Evolutionary conservation across 176 grass and related monocot genomes (phyloP).

Genomic region (Phoenix roebelenii): DNA sequence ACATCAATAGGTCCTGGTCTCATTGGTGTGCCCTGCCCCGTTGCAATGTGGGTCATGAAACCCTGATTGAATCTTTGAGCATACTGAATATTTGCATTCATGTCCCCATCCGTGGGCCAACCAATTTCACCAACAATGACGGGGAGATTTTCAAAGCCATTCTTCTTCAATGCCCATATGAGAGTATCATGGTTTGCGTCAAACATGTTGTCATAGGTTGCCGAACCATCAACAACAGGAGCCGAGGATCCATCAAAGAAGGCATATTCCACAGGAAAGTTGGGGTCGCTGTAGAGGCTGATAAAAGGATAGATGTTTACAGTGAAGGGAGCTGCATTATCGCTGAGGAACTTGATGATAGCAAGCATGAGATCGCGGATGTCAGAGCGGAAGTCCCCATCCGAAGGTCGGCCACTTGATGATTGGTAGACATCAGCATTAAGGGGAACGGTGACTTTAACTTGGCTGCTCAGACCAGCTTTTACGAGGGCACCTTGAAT

Average conservation of each 20-base stretch:
- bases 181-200: slow-evolving; percentile 92
- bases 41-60: slow-evolving; percentile 68
- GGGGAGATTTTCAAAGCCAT: slow-evolving; percentile 63
- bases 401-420: slow-evolving; percentile 48
- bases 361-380: slow-evolving; percentile 77
- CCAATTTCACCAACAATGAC: slow-evolving; percentile 84
- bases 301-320: slow-evolving; percentile 99
- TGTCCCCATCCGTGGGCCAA: slow-evolving; percentile 86
- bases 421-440: slow-evolving; percentile 88
- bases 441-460: slow-evolving; percentile 71
- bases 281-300: slow-evolving; percentile 70
- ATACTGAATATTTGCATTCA: slow-evolving; percentile 62
- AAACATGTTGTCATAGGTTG: slow-evolving; percentile 87
- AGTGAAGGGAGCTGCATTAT: slow-evolving; percentile 66
- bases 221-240: slow-evolving; percentile 56
- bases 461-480: slow-evolving; percentile 56
- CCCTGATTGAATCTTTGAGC: slow-evolving; percentile 90
- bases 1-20: slow-evolving; percentile 60
- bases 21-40: slow-evolving; percentile 64
- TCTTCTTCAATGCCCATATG: slow-evolving; percentile 86
- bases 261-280: slow-evolving; percentile 90
- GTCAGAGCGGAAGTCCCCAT: slow-evolving; percentile 82
- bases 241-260: slow-evolving; percentile 71
- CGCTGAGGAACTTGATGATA: slow-evolving; percentile 86
- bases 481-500: slow-evolving; percentile 80